Percentiles rank a stretch among this genome's conserved stretches.
These are phyloP conservation scores for Moricandia moricandioides DNA, from an alignment of 345 rosid genomes.

Conservation along the genomic window DNA sequence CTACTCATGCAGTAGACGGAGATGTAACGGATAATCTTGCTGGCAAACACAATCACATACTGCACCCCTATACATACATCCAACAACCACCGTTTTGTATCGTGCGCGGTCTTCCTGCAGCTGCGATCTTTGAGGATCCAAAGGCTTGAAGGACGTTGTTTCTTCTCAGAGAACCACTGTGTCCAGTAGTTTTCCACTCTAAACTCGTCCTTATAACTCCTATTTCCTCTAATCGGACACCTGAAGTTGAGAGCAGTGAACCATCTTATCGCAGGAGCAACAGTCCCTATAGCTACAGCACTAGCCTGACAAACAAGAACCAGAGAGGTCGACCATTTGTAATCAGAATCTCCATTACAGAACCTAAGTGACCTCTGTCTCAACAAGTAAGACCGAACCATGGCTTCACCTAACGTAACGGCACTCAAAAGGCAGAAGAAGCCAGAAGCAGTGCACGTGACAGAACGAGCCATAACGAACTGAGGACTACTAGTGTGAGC, in stretches of 20 bases:
- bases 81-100: slow-evolving; percentile 36
- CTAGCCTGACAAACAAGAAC: slow-evolving; percentile 58
- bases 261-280: slow-evolving; percentile 79
- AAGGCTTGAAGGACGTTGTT: slow-evolving; percentile 52
- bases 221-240: slow-evolving; percentile 50
- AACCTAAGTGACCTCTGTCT: slow-evolving; percentile 51
- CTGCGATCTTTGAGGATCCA: slow-evolving; percentile 33
- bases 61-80: slow-evolving; percentile 53
- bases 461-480: slow-evolving; percentile 76
- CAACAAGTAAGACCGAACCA: slow-evolving; percentile 56
- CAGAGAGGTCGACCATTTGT: slow-evolving; percentile 64
- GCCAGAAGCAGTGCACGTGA: slow-evolving; percentile 75
- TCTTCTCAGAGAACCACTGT: slow-evolving; percentile 55
- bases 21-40: slow-evolving; percentile 59
- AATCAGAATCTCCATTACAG: slow-evolving; percentile 73
- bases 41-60: slow-evolving; percentile 54
- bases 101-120: slow-evolving; percentile 50
- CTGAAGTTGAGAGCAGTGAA: slow-evolving; percentile 66
- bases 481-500: slow-evolving; percentile 86
- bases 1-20: slow-evolving; percentile 48
- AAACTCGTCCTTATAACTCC: slow-evolving; percentile 33
- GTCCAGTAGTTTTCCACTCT: slow-evolving; percentile 71
- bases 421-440: slow-evolving; percentile 68
- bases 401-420: slow-evolving; percentile 56
- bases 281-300: slow-evolving; percentile 58